Conservation (phyloP, 2,329 filamentous ascomycete genomes). For the Calycina herbarum region DNA sequence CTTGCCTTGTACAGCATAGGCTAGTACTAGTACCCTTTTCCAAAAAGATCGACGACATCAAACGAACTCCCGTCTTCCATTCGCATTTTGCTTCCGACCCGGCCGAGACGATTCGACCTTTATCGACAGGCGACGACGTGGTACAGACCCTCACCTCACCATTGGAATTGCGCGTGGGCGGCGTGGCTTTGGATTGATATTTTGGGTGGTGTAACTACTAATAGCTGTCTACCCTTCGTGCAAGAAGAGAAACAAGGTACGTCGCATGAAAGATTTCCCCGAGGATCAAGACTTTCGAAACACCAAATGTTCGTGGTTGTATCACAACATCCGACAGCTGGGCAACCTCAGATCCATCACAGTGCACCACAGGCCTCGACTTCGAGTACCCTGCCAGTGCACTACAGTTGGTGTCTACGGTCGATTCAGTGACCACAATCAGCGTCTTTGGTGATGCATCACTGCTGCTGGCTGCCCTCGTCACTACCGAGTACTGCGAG, state of each 20-base stretch:
- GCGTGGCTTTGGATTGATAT: conserved; percentile 11
- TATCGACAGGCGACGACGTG: background rate
- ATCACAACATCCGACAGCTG: conserved; percentile 18
- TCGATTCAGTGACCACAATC: background rate
- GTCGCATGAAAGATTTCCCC: conserved; percentile 33
- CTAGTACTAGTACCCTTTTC: background rate
- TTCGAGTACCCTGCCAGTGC: background rate
- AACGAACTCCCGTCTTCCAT: background rate
- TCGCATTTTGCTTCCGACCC: background rate
- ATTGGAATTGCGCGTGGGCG: conserved; percentile 4
- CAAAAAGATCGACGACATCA: conserved; percentile 1
- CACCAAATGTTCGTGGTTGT: conserved; percentile 35
- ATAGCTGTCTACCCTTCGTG: conserved; percentile 5
- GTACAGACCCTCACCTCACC: background rate
- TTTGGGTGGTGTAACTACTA: conserved; percentile 13
- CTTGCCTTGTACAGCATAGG: background rate
- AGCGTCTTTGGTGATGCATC: background rate
- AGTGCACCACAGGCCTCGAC: background rate
- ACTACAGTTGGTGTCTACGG: background rate
- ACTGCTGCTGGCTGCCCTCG: background rate
- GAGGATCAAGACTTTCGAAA: conserved; percentile 30
- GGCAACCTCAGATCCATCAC: conserved; percentile 3
- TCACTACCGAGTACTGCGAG: background rate
- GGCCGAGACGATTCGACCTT: background rate
- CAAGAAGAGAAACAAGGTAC: conserved; percentile 16